Conservation (phyloP, 2,329 filamentous ascomycete genomes). For the Truncatella angustata region DNA sequence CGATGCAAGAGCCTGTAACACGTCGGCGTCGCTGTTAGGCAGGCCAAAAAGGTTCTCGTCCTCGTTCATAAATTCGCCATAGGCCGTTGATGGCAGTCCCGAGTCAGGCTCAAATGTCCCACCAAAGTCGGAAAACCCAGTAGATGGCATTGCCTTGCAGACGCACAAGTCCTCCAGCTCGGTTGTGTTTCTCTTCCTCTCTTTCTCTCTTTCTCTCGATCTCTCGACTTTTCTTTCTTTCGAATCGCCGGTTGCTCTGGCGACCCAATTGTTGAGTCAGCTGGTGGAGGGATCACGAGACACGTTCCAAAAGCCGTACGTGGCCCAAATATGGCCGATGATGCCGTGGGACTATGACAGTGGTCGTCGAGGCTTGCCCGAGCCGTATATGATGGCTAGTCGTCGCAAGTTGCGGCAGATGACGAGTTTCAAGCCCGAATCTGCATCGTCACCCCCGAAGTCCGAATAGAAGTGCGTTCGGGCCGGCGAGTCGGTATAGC, state of each 20-base stretch:
- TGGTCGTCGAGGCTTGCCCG: too few species aligned
- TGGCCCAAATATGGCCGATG: too few species aligned
- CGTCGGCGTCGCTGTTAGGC: slow-evolving; percentile 1
- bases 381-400: background rate
- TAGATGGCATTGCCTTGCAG: slow-evolving; percentile 11
- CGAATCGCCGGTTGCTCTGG: too few species aligned
- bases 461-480: background rate
- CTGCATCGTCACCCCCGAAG: slow-evolving; percentile 6
- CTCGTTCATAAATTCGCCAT: slow-evolving; percentile 13
- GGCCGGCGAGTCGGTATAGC: too few species aligned
- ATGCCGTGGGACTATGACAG: too few species aligned
- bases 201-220: too few species aligned
- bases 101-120: slow-evolving; percentile 12
- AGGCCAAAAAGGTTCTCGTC: slow-evolving; percentile 10
- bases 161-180: too few species aligned
- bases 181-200: too few species aligned
- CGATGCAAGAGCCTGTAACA: slow-evolving; percentile 9
- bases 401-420: background rate
- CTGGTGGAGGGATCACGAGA: too few species aligned
- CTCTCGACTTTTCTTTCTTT: too few species aligned
- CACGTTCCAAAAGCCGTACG: too few species aligned
- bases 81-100: slow-evolving; percentile 13
- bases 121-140: slow-evolving; percentile 9
- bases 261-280: background rate
- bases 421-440: background rate